Evolutionary conservation across 2,329 filamentous ascomycete genomes (phyloP), one percentile per base, ranked within the genome.

Genomic region (Sarocladium strictum): DNA sequence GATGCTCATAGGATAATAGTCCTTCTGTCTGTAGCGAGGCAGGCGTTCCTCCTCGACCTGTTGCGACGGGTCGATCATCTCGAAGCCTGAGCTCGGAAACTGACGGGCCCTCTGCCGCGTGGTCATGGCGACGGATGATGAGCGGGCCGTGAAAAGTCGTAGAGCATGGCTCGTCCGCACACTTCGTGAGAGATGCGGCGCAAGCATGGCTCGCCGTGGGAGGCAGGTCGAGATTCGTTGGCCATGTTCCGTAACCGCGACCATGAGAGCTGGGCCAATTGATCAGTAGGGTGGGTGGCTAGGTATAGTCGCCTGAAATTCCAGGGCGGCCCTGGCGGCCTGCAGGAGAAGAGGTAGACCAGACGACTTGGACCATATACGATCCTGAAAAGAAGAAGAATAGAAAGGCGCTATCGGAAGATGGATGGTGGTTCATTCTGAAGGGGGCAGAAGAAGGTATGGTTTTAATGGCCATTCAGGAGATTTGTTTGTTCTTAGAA

Each of bases 1-100:
- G 4, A 71, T 66, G 1, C 54, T 56, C 47, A 72, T 64, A 0
- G 70, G 69, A 56, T 71, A 73, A 55, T 67, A 73, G 17, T 65
- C 54, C 5, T 69, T 60, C 2, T 51, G 54, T 2, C 41, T 54
- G 50, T 67, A 67, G 26, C 54, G 60, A 0, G 64, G 59, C 3
- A 64, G 53, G 14, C 33, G 56, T 40, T 68, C 65, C 54, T 67
- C 64, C 29, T 67, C 65, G 0, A 66, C 68, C 40, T 55, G 54
- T 14, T 55, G 50, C n/a, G 45, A 53, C 41, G 53, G 57, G 50
- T 54, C 54, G 12, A 62, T 58, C 5, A 59, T 37, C 35, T 60
- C 38, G 53, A 62, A 62, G n/a, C 60, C 59, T 24, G 26, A 52
- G 17, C 52, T 45, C 7, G 56, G 58, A 52, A 56, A 56, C 47